Conservation (phyloP, 73 alveolate genomes). For the Tetrahymena thermophila region DNA sequence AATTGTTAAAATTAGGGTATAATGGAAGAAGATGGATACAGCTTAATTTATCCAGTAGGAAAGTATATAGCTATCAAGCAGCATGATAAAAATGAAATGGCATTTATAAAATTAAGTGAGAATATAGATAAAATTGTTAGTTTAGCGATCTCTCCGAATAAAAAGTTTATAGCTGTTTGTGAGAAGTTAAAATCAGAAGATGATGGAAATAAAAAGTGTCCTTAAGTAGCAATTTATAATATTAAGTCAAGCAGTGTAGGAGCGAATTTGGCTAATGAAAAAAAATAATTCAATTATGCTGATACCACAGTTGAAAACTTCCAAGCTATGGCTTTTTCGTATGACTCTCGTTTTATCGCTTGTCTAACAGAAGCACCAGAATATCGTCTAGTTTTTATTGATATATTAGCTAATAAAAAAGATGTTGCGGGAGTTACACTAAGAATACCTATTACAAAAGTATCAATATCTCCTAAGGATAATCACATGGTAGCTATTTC, state of each 20-base stretch:
- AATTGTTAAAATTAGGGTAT: background rate
- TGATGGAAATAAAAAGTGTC: constrained; percentile 8
- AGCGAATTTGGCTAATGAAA: constrained; percentile 26
- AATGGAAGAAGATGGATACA: constrained; percentile 12
- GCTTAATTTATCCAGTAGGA: constrained; percentile 37
- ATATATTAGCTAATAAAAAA: constrained; percentile 27
- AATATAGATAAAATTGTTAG: constrained; percentile 26
- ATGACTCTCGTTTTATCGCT: constrained; percentile 50
- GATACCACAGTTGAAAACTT: constrained; percentile 38
- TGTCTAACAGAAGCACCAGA: constrained; percentile 54
- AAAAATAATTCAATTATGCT: constrained; percentile 20
- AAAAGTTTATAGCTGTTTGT: constrained; percentile 39
- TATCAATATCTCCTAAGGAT: constrained; percentile 75
- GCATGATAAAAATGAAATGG: constrained; percentile 27
- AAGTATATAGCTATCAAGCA: constrained; percentile 34
- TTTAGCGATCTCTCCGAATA: constrained; percentile 37
- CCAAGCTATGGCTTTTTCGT: constrained; percentile 39
- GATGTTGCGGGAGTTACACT: constrained; percentile 39
- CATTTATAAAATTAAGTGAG: constrained; percentile 20
- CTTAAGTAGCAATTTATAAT: constrained; percentile 23
- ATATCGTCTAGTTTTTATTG: constrained; percentile 40
- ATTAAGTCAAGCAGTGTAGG: constrained; percentile 11
- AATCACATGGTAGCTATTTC: constrained; percentile 71
- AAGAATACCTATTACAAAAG: constrained; percentile 46
- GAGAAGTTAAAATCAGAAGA: constrained; percentile 34